A percentile compares a stretch with the other conserved stretches of the same genome.
Conservation (phyloP, 495 filamentous ascomycete species). For the Neurospora sp. region DNA sequence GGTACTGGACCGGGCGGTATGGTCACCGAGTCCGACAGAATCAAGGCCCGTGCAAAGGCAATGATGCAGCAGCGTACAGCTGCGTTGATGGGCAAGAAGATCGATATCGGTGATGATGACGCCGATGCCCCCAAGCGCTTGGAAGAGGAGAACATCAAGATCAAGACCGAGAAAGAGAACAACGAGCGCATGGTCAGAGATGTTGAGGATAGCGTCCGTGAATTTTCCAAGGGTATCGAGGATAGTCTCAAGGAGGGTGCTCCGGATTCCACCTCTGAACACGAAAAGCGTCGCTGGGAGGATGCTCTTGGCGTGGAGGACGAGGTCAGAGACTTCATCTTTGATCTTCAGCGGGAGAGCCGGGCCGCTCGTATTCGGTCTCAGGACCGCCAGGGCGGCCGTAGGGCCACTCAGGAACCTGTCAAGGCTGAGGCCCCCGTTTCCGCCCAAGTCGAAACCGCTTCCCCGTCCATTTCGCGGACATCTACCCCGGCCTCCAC, state of each 20-base stretch:
- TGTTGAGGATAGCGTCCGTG: slow-evolving; percentile 93
- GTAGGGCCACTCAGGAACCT: slow-evolving; percentile 34
- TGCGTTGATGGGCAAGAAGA: slow-evolving; percentile 75
- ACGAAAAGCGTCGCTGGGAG: slow-evolving; percentile 91
- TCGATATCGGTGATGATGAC: slow-evolving; percentile 53
- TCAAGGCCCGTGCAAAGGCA: slow-evolving; percentile 89
- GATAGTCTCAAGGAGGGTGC: slow-evolving; percentile 74
- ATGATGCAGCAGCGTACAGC: slow-evolving; percentile 98
- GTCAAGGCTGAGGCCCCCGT: slow-evolving; percentile 33
- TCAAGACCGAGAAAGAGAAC: slow-evolving; percentile 76
- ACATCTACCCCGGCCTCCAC: slow-evolving; percentile 35
- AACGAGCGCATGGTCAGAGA: slow-evolving; percentile 94
- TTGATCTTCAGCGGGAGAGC: slow-evolving; percentile 79
- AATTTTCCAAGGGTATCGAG: slow-evolving; percentile 75
- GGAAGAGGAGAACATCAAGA: slow-evolving; percentile 75
- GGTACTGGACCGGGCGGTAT: slow-evolving; percentile 88
- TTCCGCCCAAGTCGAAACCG: slow-evolving; percentile 24
- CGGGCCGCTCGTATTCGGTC: slow-evolving; percentile 62
- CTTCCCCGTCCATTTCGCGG: slow-evolving; percentile 28
- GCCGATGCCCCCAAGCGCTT: slow-evolving; percentile 69
- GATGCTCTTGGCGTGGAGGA: slow-evolving; percentile 95
- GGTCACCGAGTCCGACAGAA: slow-evolving; percentile 85
- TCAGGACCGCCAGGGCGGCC: slow-evolving; percentile 48
- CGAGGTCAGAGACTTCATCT: slow-evolving; percentile 94
- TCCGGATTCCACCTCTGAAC: slow-evolving; percentile 58